These are phyloP conservation scores for Rubia occidens DNA, from an alignment of 305 asterid genomes.

Conservation along the genomic window DNA sequence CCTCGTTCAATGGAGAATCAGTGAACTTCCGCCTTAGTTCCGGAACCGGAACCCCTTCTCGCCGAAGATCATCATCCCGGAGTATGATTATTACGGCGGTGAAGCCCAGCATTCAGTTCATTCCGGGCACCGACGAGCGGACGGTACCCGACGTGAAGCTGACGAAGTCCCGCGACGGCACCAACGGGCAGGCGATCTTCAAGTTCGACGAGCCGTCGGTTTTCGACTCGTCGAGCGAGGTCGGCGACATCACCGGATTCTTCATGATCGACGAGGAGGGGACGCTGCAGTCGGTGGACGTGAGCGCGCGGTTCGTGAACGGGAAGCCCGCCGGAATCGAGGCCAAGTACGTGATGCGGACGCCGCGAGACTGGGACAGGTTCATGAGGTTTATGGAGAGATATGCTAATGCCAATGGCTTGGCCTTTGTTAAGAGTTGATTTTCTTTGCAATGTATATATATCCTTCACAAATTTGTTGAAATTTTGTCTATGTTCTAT, in stretches of 20 bases:
- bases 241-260: slow-evolving; percentile 89
- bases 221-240: slow-evolving; percentile 77
- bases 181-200: slow-evolving; percentile 84
- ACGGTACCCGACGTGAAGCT: slow-evolving; percentile 84
- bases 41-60: slow-evolving; percentile 25
- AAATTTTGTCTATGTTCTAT: not conserved
- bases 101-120: slow-evolving; percentile 80
- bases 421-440: slow-evolving; percentile 67
- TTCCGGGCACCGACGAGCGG: slow-evolving; percentile 79
- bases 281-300: slow-evolving; percentile 70
- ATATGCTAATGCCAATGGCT: slow-evolving; percentile 64
- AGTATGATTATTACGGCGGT: slow-evolving; percentile 40
- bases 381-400: slow-evolving; percentile 98
- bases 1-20: slow-evolving; percentile 62
- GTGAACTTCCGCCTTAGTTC: slow-evolving; percentile 24
- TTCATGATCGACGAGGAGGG: slow-evolving; percentile 97
- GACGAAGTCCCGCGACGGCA: slow-evolving; percentile 82
- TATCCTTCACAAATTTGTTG: slow-evolving; percentile 10
- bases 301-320: slow-evolving; percentile 57
- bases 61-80: slow-evolving; percentile 17
- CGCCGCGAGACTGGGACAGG: slow-evolving; percentile 84
- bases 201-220: slow-evolving; percentile 77
- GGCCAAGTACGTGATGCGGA: slow-evolving; percentile 76
- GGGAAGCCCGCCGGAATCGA: slow-evolving; percentile 92
- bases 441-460: slow-evolving; percentile 9